Base-by-base conservation (phyloP, 2,329 filamentous ascomycete genomes). In the Plectosphaerella sp. region DNA sequence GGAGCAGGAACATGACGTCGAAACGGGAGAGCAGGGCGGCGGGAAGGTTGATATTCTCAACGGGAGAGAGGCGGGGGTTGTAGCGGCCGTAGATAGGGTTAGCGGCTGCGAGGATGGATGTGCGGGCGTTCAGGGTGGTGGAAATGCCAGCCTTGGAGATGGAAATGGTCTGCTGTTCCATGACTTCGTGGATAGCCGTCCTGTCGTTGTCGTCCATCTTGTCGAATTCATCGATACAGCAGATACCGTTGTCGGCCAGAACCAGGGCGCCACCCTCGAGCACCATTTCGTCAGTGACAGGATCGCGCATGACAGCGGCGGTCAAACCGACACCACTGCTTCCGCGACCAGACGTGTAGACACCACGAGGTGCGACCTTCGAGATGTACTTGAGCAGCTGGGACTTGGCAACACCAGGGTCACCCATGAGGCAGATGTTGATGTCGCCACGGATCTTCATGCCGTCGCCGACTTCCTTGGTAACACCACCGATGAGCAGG, bases 361-460 rank as follows among this genome's bases (percentile, higher is more conserved):
- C 87, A 62, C 91, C 92, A 57, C 94, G 89, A 56, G 94, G 94
- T 2, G 94, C 93, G 28, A 99, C 94, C 74, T 99, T 97, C 59
- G 91, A 91, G 67, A 99, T 97, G 70, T 99, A 99, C 73, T 97
- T 97, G 59, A 99, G 81, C 59, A 99, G 76, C 75, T 99, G 94
- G 37, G 94, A 99, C 75, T 99, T 99, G 74, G 94, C 94, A 66
- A 99, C 94, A 90, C 94, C 94, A 67, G 94, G 94, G 65, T 99
- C 94, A 79, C 94, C 94, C 94, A 99, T 99, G 64, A 99, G 75
- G 69, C 94, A 97, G 57, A 99, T 87, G 73, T 99, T 99, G 77
- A 99, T 96, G 66, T 99, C 94, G 63, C 94, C 94, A 79, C 94
- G 91, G 67, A 99, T 99, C 64, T 91, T 88, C 94, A 99, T 97